Evolutionary conservation across 164 flowering plant species (phyloP).

Genomic region (grape (Vitis vinifera)): ASM3070453v1 NC_081817.1:21301001-21301500

Average conservation of each 20-base stretch:
- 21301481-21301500: background rate
- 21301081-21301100: background rate
- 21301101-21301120: background rate
- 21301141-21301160: background rate
- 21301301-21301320: conserved; percentile 1
- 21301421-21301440: background rate
- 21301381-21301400: background rate
- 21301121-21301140: background rate
- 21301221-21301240: conserved; percentile 16
- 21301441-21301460: background rate
- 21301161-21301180: conserved; percentile 7
- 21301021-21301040: too few relatives aligned
- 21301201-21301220: conserved; percentile 10
- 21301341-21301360: background rate
- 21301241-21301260: conserved; percentile 14
- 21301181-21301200: conserved; percentile 18
- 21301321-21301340: background rate
- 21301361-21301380: background rate
- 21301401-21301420: background rate
- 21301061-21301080: conserved; percentile 10
- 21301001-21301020: too few relatives aligned
- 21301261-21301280: conserved; percentile 1
- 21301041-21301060: background rate
- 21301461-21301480: background rate
- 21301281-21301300: background rate